Evolutionary conservation across 1,284 basidiomycete species (phyloP), one percentile per base, ranked within the genome.

Genomic region (Phaffia rhodozyma): DNA sequence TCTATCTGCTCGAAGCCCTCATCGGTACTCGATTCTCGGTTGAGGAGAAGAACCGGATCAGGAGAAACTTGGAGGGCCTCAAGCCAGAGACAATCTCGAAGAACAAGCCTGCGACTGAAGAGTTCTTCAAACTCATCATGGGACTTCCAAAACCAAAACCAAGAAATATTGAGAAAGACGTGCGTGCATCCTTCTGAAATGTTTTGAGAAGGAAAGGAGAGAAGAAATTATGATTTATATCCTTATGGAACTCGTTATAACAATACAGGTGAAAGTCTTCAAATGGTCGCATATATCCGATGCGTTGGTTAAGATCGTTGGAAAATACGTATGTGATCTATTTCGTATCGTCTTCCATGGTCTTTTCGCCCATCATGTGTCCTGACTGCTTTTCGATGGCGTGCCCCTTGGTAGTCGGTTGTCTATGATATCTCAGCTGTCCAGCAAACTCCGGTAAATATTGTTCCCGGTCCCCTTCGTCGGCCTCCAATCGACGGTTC

Each of bases 41-140:
- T 52, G 91, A 94, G 74, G 93, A 97, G 80, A 97, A 96, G 81
- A 97, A 97, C 72, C 82, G 93, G 51, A 96, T 97, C 70, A 81
- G 94, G 61, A 82, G 93, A 63, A 97, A 97, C 75, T 79, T 97
- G 43, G 92, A 97, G 75, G 89, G 89, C 23, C 87, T 96, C 73
- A 82, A 86, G 59, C 93, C 94, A 0, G 87, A 84, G 65, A 97
- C 93, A 0, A 85, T 97, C 5, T 87, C 88, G 57, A 97, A 97
- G 78, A 83, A 83, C 72, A 87, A 90, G 71, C 75, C 81, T 0
- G 86, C 85, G 7, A 86, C 83, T 67, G 88, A 90, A 71, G 80
- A 81, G 29, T 92, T 97, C 76, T 97, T 97, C 80, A 85, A 88
- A 75, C 82, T 85, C 68, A 92, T 97, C 77, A 97, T 97, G 93